A percentile compares a stretch with the other conserved stretches of the same genome.
Conservation (phyloP, 2,329 filamentous ascomycete genomes). For the Fusarium sulawesiense region DNA sequence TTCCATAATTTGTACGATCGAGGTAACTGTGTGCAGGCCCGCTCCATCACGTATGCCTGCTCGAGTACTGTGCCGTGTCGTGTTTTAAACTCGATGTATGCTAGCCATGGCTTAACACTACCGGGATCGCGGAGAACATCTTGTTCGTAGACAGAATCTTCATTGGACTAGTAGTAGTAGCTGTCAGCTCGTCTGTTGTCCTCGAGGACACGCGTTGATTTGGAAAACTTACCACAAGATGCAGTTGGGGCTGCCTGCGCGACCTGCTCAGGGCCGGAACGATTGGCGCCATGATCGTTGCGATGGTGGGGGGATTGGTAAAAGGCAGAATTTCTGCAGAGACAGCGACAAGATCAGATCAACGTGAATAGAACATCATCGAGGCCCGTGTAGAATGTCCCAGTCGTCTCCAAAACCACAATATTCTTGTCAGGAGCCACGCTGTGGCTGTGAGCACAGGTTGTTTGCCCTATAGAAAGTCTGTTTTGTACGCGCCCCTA, state of each 20-base stretch:
- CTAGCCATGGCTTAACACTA: slow-evolving; percentile 92
- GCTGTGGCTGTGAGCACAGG: slow-evolving; percentile 6
- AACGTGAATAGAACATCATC: slow-evolving; percentile 43
- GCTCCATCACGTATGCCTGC: slow-evolving; percentile 88
- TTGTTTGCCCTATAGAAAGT: background rate
- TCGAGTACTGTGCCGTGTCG: slow-evolving; percentile 87
- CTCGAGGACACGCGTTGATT: background rate
- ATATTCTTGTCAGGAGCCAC: background rate
- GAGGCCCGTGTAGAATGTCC: slow-evolving; percentile 16
- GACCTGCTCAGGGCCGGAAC: slow-evolving; percentile 47
- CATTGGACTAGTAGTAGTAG: slow-evolving; percentile 70
- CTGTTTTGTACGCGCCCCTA: slow-evolving; percentile 2
- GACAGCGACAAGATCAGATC: slow-evolving; percentile 14
- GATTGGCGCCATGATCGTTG: slow-evolving; percentile 42
- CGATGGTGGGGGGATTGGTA: background rate
- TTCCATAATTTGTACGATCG: slow-evolving; percentile 99
- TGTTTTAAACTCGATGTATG: slow-evolving; percentile 91
- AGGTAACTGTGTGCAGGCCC: slow-evolving; percentile 88
- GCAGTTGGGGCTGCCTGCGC: slow-evolving; percentile 60
- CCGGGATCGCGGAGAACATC: slow-evolving; percentile 88
- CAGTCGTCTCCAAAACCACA: slow-evolving; percentile 1
- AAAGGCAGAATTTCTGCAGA: slow-evolving; percentile 15
- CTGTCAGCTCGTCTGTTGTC: slow-evolving; percentile 41
- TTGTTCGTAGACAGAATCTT: slow-evolving; percentile 96
- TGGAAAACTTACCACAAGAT: slow-evolving; percentile 58